phyloP scores from a whole-genome alignment of 140 eudicot genomes.

The Flaveria floridana region DNA sequence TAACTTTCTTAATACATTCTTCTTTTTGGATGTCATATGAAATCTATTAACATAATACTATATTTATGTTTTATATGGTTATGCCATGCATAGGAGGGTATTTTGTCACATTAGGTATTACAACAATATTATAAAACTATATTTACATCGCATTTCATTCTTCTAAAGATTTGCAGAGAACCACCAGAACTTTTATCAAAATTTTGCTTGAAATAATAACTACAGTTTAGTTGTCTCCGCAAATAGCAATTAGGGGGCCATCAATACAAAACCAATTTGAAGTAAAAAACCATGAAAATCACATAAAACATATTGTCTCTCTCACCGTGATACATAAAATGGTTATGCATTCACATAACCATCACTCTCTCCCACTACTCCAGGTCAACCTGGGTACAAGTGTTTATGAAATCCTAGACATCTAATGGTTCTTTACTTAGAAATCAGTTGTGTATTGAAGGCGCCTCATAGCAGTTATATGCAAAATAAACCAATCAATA shows the following conservation, averaged over 20 bases:
- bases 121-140: not conserved
- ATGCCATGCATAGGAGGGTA: not conserved
- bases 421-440: not conserved
- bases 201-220: slow-evolving; percentile 15
- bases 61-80: not conserved
- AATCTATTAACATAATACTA: not conserved
- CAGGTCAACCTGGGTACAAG: not conserved
- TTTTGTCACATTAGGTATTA: not conserved
- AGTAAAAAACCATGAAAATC: not conserved
- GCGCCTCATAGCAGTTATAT: not conserved
- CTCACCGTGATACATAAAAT: not conserved
- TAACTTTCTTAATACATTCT: not conserved
- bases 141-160: not conserved
- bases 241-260: not conserved
- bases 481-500: slow-evolving; percentile 5
- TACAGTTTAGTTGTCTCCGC: slow-evolving; percentile 11
- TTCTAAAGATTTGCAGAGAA: slow-evolving; percentile 11
- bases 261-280: not conserved
- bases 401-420: not conserved
- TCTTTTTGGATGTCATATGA: slow-evolving; percentile 5
- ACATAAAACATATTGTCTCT: not conserved
- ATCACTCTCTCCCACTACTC: not conserved
- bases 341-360: not conserved
- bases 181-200: not conserved
- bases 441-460: not conserved